Percentiles rank a stretch among this genome's conserved stretches.
phyloP scores from a whole-genome alignment of 2,329 filamentous ascomycete species.

The Elsinoe arachidis region DNA sequence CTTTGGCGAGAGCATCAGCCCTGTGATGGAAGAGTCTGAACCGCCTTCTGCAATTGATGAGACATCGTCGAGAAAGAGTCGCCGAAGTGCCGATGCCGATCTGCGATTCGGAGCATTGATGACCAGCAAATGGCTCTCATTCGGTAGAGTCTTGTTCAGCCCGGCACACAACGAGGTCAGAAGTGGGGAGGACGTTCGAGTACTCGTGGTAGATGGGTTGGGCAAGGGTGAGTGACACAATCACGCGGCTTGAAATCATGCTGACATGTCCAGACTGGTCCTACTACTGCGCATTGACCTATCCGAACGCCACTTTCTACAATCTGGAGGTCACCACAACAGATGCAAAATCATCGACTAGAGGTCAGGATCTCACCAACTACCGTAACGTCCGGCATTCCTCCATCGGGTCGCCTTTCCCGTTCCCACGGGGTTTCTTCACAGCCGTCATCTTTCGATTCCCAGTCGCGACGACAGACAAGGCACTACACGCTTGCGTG shows the following conservation, averaged over 20 bases:
- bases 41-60: not conserved
- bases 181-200: conserved; percentile 49
- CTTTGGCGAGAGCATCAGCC: conserved; percentile 2
- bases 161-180: conserved; percentile 65
- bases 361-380: conserved; percentile 41
- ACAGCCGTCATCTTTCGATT: conserved; percentile 70
- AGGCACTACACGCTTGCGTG: conserved; percentile 61
- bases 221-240: conserved; percentile 48
- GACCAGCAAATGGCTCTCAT: conserved; percentile 80
- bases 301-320: conserved; percentile 65
- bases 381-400: conserved; percentile 66
- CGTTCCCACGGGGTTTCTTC: conserved; percentile 69
- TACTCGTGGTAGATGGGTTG: conserved; percentile 72
- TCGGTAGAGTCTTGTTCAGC: conserved; percentile 75
- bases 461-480: conserved; percentile 58
- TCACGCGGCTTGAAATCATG: no score
- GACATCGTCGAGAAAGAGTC: conserved; percentile 9
- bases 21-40: conserved; percentile 10
- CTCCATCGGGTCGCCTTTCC: conserved; percentile 57
- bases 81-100: conserved; percentile 45
- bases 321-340: conserved; percentile 46
- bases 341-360: conserved; percentile 13
- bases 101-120: conserved; percentile 73
- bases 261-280: conserved; percentile 56
- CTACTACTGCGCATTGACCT: conserved; percentile 74